phyloP scores from a whole-genome alignment of 1,284 basidiomycete species.

The Trichosporon coremiiforme region DNA sequence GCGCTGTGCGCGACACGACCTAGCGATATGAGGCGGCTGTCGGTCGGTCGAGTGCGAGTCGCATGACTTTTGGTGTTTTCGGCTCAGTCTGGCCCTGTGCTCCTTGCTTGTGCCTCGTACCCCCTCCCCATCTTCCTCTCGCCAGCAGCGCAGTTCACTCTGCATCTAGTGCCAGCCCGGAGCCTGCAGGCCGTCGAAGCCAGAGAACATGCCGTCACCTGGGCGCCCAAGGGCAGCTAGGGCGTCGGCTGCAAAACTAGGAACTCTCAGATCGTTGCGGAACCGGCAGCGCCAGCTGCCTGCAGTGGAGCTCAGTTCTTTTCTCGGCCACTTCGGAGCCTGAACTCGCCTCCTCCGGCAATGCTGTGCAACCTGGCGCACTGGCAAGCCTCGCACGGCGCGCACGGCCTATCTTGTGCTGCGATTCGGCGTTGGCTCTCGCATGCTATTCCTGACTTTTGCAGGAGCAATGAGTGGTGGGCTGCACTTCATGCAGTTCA shows the following conservation, averaged over 20 bases:
- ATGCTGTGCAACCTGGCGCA: neutral
- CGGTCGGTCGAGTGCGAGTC: slow-evolving; percentile 8
- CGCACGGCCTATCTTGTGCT: slow-evolving; percentile 4
- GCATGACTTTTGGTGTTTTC: neutral
- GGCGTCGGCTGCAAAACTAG: slow-evolving; percentile 8
- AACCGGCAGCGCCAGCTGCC: neutral
- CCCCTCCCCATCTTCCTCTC: neutral
- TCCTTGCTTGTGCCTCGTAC: neutral
- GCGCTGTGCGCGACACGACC: neutral
- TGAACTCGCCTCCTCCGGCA: neutral
- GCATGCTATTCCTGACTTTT: neutral
- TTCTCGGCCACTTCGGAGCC: neutral
- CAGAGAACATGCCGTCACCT: neutral
- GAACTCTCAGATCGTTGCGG: slow-evolving; percentile 1
- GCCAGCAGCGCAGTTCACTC: neutral
- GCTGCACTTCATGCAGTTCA: neutral
- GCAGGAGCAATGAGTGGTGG: neutral
- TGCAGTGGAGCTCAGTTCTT: neutral
- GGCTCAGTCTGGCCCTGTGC: neutral
- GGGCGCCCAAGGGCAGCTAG: neutral
- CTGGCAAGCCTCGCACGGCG: neutral
- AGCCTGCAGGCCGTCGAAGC: neutral
- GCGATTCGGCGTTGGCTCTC: neutral
- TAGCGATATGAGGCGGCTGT: neutral
- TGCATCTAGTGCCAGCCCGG: neutral